Percentiles rank a stretch among this genome's conserved stretches.
phyloP scores from a whole-genome alignment of 495 filamentous ascomycete species.

The Penicillium waksmanii region DNA sequence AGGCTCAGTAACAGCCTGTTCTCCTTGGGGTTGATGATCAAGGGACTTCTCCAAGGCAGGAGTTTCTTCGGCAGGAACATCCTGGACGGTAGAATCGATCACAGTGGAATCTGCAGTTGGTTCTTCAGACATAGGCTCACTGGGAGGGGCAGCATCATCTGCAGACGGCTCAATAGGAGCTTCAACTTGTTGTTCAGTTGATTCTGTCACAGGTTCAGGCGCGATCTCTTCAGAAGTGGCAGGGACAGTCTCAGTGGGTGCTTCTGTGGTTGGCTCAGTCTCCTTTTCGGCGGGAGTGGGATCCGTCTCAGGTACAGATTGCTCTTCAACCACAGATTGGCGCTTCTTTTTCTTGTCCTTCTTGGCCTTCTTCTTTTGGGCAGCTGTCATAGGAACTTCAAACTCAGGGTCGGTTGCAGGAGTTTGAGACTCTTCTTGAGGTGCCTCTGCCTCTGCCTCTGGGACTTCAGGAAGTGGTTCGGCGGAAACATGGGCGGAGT shows the following conservation, averaged over 20 bases:
- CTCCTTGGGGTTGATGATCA: conserved; percentile 5
- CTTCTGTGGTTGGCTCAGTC: not conserved
- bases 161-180: not conserved
- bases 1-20: conserved; percentile 4
- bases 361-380: conserved; percentile 38
- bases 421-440: conserved; percentile 10
- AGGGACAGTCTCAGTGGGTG: not conserved
- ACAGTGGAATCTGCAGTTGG: not conserved
- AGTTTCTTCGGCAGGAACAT: not conserved
- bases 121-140: not conserved
- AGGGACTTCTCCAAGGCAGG: conserved; percentile 5
- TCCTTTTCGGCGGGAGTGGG: not conserved
- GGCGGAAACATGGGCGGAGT: not conserved
- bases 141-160: not conserved
- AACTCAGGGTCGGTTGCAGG: conserved; percentile 19
- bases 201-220: not conserved
- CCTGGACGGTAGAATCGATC: not conserved
- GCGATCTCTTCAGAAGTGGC: not conserved
- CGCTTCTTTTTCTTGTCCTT: conserved; percentile 41
- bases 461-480: conserved; percentile 7
- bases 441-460: conserved; percentile 5
- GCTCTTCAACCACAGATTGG: conserved; percentile 23
- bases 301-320: not conserved
- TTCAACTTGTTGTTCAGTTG: not conserved
- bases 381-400: conserved; percentile 28